These are phyloP conservation scores for Crithidia expoeki DNA, from an alignment of 208 protist genomes.

Conservation along the genomic window DNA sequence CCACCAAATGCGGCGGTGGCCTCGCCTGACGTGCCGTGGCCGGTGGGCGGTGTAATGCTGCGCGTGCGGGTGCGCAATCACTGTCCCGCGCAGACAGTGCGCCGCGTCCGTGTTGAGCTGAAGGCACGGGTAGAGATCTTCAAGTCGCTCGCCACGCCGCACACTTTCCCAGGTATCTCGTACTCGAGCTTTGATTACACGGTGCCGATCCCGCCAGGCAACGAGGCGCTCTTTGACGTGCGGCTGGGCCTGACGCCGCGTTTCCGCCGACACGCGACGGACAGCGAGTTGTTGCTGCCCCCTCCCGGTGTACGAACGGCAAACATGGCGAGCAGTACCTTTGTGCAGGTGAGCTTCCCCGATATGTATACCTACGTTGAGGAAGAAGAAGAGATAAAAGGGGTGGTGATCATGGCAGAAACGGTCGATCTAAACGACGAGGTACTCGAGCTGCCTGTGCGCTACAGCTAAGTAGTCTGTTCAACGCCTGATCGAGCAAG, in stretches of 20 bases:
- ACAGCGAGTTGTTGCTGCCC: constrained; percentile 44
- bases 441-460: constrained; percentile 54
- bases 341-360: constrained; percentile 54
- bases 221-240: constrained; percentile 49
- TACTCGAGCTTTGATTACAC: constrained; percentile 63
- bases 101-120: constrained; percentile 54
- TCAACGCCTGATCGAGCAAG: no score
- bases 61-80: constrained; percentile 55
- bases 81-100: constrained; percentile 33
- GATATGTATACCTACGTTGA: constrained; percentile 55
- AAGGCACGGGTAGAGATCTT: constrained; percentile 57
- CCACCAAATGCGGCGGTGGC: constrained; percentile 14
- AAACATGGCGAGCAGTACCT: constrained; percentile 50
- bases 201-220: constrained; percentile 39
- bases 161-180: constrained; percentile 38
- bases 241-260: constrained; percentile 40
- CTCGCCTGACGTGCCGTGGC: constrained; percentile 40
- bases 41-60: constrained; percentile 49
- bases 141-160: constrained; percentile 61
- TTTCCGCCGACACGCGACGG: constrained; percentile 50
- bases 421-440: constrained; percentile 54
- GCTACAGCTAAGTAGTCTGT: constrained; percentile 45
- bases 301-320: constrained; percentile 61
- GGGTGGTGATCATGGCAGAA: constrained; percentile 56
- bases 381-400: constrained; percentile 55